Evolutionary conservation across 139 green algal genomes (phyloP), one percentile per base, ranked within the genome.

Genomic region (Axilococcus clingmanii): DNA sequence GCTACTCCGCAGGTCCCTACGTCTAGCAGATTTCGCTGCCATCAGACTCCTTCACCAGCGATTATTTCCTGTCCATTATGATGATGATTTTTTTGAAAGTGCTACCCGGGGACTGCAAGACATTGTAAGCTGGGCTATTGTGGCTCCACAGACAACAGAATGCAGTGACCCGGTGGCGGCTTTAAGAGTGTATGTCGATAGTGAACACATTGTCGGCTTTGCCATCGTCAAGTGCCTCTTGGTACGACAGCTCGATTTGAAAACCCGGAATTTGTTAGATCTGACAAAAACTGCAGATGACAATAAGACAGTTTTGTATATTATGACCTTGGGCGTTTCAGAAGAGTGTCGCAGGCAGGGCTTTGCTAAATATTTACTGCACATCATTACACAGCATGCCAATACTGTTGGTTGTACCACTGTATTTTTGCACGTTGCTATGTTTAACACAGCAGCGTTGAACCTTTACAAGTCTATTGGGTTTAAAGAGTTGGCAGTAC

Each of bases 271-370:
- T 17, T 12, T 49, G 9, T 12, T 49, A 9, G 41, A 12, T 30
- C 12, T 49, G 9, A 12, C 25, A 23, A 35, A 30, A 9, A 9
- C 9, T 17, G 9, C 75, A 35, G 68, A 55, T 20, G 64, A 79
- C 22, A 24, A 63, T 28, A 36, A 63, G 16, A 4, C 33, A 20
- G 31, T 38, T 11, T 36, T 69, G 31, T 78, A 78, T 60, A 69
- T 78, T 25, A 36, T 78, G 34, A 78, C 70, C n/a, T 55, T 78
- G 19, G 70, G 70, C 0, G 70, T 78, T 17, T 9, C 27, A 23
- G 25, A 49, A 32, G 9, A 8, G 9, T 49, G 9, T 49, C 9
- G 41, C 9, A 49, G 12, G 25, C 41, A 49, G 12, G 41, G 41
- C 12, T 23, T 49, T 23, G 41, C 41, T 23, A 8, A 11, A 12